Evolutionary conservation across 2,329 filamentous ascomycete species (phyloP).

Genomic region (Rasamsonia emersonii): DNA sequence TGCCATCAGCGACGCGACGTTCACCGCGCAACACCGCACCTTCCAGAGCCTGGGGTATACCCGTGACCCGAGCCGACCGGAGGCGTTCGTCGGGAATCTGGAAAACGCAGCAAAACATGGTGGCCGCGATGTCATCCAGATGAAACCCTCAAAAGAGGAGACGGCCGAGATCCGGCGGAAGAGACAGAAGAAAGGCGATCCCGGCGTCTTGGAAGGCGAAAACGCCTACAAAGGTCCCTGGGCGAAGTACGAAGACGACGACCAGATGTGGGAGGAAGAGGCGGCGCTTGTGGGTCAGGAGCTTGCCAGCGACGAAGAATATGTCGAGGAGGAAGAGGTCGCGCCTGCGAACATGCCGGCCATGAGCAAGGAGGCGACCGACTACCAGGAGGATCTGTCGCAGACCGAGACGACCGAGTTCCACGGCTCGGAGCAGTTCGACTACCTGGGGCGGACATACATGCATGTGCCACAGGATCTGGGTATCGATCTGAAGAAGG

Average conservation of each 20-base stretch:
- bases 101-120: constrained; percentile 36
- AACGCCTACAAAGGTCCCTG: constrained; percentile 89
- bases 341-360: constrained; percentile 42
- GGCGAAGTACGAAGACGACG: constrained; percentile 73
- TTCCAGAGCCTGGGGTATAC: constrained; percentile 58
- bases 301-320: constrained; percentile 70
- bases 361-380: constrained; percentile 43
- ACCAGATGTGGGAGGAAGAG: constrained; percentile 60
- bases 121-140: constrained; percentile 45
- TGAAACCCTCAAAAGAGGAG: constrained; percentile 59
- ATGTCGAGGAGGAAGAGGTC: constrained; percentile 60
- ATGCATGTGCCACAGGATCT: constrained; percentile 95
- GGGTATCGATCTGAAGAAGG: constrained; percentile 76
- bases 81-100: constrained; percentile 41
- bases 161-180: constrained; percentile 60
- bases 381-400: constrained; percentile 46
- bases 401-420: constrained; percentile 77
- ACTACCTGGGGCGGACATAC: constrained; percentile 92
- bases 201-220: constrained; percentile 74
- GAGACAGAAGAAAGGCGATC: constrained; percentile 76
- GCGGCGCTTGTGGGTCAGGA: constrained; percentile 60
- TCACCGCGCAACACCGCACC: constrained; percentile 77
- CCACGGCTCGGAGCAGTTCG: constrained; percentile 71
- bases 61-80: constrained; percentile 37
- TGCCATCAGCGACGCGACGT: constrained; percentile 81